Conservation (phyloP, 371 early-diverging fungal species). For the Apophysomyces ossiformis region DNA sequence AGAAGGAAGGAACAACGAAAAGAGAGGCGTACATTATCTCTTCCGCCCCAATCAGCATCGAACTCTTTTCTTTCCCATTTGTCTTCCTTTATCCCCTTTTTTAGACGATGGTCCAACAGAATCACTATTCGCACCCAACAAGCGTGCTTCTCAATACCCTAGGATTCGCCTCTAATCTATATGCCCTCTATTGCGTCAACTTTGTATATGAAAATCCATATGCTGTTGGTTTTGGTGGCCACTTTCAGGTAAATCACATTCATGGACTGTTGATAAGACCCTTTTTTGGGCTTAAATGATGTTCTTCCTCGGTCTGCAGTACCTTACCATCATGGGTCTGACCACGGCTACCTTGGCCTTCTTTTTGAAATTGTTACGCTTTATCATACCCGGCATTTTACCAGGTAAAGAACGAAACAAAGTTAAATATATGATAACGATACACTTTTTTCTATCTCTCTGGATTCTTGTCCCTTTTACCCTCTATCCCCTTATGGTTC, state of each 20-base stretch:
- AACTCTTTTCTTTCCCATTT: slow-evolving; percentile 8
- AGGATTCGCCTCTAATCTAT: slow-evolving; percentile 38
- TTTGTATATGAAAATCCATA: slow-evolving; percentile 43
- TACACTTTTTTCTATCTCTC: no score
- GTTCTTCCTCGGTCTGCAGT: slow-evolving; percentile 9
- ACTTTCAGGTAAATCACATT: slow-evolving; percentile 39
- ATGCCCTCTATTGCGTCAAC: slow-evolving; percentile 34
- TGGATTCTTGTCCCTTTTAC: no score
- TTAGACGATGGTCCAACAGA: slow-evolving; percentile 1
- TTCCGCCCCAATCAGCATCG: neutral
- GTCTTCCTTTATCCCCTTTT: slow-evolving; percentile 2
- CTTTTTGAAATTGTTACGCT: slow-evolving; percentile 24
- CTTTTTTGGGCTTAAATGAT: no score
- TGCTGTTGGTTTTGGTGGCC: slow-evolving; percentile 48
- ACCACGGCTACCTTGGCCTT: slow-evolving; percentile 25
- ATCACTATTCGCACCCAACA: slow-evolving; percentile 13
- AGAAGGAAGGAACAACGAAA: neutral
- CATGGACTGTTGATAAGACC: neutral
- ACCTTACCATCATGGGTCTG: slow-evolving; percentile 30
- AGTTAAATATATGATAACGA: no score
- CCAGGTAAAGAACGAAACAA: slow-evolving; percentile 14
- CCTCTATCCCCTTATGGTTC: no score
- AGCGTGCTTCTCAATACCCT: slow-evolving; percentile 30
- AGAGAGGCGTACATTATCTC: neutral
- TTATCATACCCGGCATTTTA: slow-evolving; percentile 18